Evolutionary conservation across 805 yeast genomes (phyloP).

Genomic region (Monosporozyma siamensis): DNA sequence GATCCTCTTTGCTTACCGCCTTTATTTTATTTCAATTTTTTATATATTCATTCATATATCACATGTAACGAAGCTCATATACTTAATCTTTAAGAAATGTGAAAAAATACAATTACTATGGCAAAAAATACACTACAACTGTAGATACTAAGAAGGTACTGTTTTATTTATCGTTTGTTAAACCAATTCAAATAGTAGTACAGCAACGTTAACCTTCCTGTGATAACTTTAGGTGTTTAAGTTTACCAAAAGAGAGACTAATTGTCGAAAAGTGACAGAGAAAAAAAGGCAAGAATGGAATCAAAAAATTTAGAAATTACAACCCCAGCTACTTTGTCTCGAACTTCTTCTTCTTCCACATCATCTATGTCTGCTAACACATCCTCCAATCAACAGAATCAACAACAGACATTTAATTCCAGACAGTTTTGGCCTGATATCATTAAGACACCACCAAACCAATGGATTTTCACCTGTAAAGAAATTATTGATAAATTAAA

Average conservation of each 20-base stretch:
- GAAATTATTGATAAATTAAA: slow-evolving; percentile 27
- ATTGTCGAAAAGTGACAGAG: not conserved
- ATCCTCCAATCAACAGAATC: not conserved
- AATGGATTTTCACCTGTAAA: slow-evolving; percentile 24
- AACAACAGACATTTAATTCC: slow-evolving; percentile 15
- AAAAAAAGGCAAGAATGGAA: not conserved
- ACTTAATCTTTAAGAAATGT: not conserved
- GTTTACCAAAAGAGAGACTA: too few relatives aligned
- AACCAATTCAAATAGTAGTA: too few relatives aligned
- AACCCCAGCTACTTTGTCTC: not conserved
- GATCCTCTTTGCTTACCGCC: too few relatives aligned
- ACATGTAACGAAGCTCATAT: not conserved
- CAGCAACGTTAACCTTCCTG: too few relatives aligned
- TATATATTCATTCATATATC: not conserved
- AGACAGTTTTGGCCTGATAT: slow-evolving; percentile 30
- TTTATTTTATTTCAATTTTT: too few relatives aligned
- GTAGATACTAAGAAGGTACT: too few relatives aligned
- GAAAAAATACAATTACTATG: too few relatives aligned
- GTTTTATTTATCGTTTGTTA: too few relatives aligned
- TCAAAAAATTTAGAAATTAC: not conserved
- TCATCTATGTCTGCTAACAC: too few relatives aligned
- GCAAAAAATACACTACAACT: too few relatives aligned
- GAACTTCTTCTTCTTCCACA: not conserved
- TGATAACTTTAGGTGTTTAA: too few relatives aligned
- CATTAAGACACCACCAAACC: slow-evolving; percentile 24